These are phyloP conservation scores for Artemisia argyi DNA, from an alignment of 129 eudicot genomes.

Conservation along the genomic window DNA sequence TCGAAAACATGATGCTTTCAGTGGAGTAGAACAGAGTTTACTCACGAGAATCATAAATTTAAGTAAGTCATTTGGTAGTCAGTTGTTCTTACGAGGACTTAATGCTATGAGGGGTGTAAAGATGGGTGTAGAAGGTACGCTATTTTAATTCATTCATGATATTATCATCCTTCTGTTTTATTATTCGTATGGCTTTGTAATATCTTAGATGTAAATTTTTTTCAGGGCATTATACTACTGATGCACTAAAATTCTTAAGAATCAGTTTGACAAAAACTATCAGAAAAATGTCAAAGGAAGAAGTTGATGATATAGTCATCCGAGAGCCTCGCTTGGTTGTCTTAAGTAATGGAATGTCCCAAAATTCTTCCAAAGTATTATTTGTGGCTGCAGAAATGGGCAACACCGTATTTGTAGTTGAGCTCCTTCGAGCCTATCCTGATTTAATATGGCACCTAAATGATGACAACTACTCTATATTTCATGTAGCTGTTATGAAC, in stretches of 20 bases:
- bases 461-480: not conserved
- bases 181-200: not conserved
- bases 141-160: too few relatives aligned
- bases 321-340: not conserved
- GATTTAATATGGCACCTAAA: not conserved
- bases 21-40: not conserved
- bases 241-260: not conserved
- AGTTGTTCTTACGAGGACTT: too few relatives aligned
- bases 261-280: not conserved
- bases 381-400: conserved; percentile 2
- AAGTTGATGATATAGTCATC: not conserved
- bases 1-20: not conserved
- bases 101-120: too few relatives aligned
- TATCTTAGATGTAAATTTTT: not conserved
- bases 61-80: not conserved
- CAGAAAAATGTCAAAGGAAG: not conserved
- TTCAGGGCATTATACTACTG: not conserved
- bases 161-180: not conserved
- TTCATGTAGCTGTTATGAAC: not conserved
- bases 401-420: conserved; percentile 1
- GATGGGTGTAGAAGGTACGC: too few relatives aligned
- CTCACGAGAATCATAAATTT: not conserved
- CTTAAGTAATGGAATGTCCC: not conserved
- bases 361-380: not conserved
- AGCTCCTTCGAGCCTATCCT: conserved; percentile 3